phyloP scores from a whole-genome alignment of 2,329 filamentous ascomycete species.

The Colletotrichum acutatum region DNA sequence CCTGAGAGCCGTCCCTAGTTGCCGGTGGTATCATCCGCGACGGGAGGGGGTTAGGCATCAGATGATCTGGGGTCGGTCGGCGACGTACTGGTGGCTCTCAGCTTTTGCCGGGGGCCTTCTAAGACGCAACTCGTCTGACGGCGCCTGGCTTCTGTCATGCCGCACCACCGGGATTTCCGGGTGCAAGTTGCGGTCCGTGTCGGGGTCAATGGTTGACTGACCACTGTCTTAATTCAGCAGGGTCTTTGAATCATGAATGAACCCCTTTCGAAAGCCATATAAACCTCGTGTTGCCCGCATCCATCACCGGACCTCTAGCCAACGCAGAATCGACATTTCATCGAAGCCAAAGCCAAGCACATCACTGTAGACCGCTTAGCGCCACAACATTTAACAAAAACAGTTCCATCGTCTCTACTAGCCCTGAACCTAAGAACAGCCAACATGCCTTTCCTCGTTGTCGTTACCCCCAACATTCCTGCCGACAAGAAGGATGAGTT shows the following conservation, averaged over 20 bases:
- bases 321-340: not conserved
- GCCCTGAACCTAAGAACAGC: not conserved
- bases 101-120: not conserved
- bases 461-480: constrained; percentile 14
- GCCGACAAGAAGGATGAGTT: constrained; percentile 32
- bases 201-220: not conserved
- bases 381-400: not conserved
- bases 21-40: not conserved
- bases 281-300: not conserved
- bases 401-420: not conserved
- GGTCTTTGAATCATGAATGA: not conserved
- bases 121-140: not conserved
- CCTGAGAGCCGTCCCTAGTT: not conserved
- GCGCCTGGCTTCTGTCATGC: constrained; percentile 2
- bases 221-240: not conserved
- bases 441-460: constrained; percentile 28
- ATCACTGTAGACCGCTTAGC: not conserved
- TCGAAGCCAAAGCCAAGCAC: not conserved
- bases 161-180: not conserved
- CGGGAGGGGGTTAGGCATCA: not conserved
- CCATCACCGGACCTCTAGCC: not conserved
- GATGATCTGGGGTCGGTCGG: not conserved
- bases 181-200: not conserved
- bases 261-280: not conserved
- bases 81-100: not conserved